A percentile compares a stretch with the other conserved stretches of the same genome.
phyloP scores from a whole-genome alignment of 2,329 filamentous ascomycete species.

The Purpureocillium lavendulum region DNA sequence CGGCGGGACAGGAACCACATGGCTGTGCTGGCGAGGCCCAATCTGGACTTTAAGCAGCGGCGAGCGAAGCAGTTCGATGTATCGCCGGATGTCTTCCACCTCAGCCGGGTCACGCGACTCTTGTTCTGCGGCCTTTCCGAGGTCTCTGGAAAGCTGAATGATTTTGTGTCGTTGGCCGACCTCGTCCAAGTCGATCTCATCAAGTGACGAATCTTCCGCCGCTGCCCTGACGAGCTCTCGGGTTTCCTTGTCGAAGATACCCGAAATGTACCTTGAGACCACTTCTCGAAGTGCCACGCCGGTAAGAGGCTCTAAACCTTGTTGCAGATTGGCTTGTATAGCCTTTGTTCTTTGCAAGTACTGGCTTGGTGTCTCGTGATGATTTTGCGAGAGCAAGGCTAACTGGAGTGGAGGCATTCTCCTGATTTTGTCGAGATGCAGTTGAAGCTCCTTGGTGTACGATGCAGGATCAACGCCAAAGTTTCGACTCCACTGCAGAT shows the following conservation, averaged over 20 bases:
- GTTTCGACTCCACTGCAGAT: conserved; percentile 27
- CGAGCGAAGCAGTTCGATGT: conserved; percentile 40
- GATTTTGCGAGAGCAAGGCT: conserved; percentile 42
- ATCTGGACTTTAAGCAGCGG: conserved; percentile 16
- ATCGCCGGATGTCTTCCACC: conserved; percentile 31
- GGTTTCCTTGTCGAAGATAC: conserved; percentile 27
- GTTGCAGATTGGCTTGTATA: conserved; percentile 25
- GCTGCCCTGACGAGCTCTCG: conserved; percentile 7
- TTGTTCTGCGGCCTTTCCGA: conserved; percentile 43
- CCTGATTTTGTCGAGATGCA: conserved; percentile 38
- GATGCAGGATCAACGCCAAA: conserved; percentile 37
- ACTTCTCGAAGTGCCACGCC: conserved; percentile 12
- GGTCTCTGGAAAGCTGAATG: conserved; percentile 46
- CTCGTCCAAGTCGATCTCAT: conserved; percentile 31
- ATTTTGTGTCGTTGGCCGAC: conserved; percentile 43
- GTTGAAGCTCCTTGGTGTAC: conserved; percentile 45
- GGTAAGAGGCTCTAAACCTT: conserved; percentile 19
- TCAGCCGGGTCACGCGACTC: conserved; percentile 32
- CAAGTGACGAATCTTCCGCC: conserved; percentile 33
- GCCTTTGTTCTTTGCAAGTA: conserved; percentile 37
- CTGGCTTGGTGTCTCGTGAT: conserved; percentile 39
- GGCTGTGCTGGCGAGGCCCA: conserved; percentile 9
- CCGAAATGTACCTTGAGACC: conserved; percentile 39
- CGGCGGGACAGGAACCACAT: conserved; percentile 27
- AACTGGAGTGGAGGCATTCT: conserved; percentile 45